Conservation (phyloP, 306 rosid genomes). For the Casuarina glauca region DNA sequence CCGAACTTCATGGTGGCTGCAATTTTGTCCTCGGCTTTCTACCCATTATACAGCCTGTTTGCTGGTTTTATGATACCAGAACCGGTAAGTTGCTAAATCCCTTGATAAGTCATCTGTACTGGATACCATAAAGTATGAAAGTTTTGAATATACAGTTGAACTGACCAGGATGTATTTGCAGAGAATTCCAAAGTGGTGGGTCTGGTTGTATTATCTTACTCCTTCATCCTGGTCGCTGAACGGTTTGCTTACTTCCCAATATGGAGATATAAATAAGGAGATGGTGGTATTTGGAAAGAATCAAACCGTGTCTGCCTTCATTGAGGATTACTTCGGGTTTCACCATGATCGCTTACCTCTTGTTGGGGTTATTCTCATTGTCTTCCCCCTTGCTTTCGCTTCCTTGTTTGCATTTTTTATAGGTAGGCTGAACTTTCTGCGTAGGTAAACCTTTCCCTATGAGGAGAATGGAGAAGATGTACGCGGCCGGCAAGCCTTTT, state of each 20-base stretch:
- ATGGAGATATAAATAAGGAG: slow-evolving; percentile 44
- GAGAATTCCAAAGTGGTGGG: slow-evolving; percentile 62
- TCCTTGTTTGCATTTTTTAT: slow-evolving; percentile 34
- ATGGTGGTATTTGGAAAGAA: slow-evolving; percentile 31
- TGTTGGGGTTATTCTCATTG: slow-evolving; percentile 37
- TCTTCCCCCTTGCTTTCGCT: slow-evolving; percentile 37
- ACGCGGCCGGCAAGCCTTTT: not conserved
- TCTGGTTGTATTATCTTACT: slow-evolving; percentile 39
- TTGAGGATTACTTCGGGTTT: slow-evolving; percentile 46
- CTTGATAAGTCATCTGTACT: not conserved
- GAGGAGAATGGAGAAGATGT: not conserved
- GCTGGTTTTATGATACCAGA: slow-evolving; percentile 47
- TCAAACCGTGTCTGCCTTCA: slow-evolving; percentile 34
- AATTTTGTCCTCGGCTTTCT: slow-evolving; percentile 34
- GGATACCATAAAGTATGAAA: not conserved
- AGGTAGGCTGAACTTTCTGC: slow-evolving; percentile 37
- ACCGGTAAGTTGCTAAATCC: slow-evolving; percentile 34
- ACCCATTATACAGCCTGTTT: slow-evolving; percentile 37
- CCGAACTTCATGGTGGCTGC: slow-evolving; percentile 38
- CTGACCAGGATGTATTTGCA: slow-evolving; percentile 23
- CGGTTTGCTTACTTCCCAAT: slow-evolving; percentile 52
- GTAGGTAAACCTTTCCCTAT: slow-evolving; percentile 12
- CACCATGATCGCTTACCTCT: slow-evolving; percentile 29
- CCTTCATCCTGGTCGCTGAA: slow-evolving; percentile 51
- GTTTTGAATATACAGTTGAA: not conserved